These are phyloP conservation scores for Fraxinus excelsior DNA, from an alignment of 257 asterid genomes.

Conservation along the genomic window DNA sequence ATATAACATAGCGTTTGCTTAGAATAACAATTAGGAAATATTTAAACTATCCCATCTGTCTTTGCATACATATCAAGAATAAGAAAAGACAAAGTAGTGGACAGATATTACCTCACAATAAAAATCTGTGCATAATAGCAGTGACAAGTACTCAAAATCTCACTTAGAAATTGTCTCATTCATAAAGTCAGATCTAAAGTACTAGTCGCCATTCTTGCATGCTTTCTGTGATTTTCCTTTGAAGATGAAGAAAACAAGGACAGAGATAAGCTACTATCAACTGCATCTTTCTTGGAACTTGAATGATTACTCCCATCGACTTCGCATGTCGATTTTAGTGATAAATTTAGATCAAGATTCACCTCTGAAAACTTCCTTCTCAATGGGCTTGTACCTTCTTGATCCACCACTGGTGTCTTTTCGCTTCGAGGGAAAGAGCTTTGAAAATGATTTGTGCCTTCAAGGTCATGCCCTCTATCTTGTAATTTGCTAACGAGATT, in stretches of 20 bases:
- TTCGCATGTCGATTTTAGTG: constrained; percentile 41
- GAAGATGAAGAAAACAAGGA: constrained; percentile 59
- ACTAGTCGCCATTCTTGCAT: constrained; percentile 35
- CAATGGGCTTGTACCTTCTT: constrained; percentile 17
- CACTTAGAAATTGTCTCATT: constrained; percentile 71
- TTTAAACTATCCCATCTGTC: constrained; percentile 11
- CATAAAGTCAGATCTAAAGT: constrained; percentile 81
- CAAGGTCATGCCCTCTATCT: constrained; percentile 33
- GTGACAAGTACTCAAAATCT: constrained; percentile 66
- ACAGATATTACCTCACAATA: constrained; percentile 41
- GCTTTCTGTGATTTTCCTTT: constrained; percentile 33
- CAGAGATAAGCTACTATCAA: constrained; percentile 49
- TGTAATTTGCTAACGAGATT: constrained; percentile 15
- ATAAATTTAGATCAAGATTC: constrained; percentile 71
- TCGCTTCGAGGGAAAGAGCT: constrained; percentile 9
- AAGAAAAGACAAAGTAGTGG: constrained; percentile 31
- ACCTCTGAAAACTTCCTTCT: constrained; percentile 52
- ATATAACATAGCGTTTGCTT: neutral
- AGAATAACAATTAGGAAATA: constrained; percentile 19
- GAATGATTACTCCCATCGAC: constrained; percentile 19
- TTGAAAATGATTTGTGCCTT: constrained; percentile 8
- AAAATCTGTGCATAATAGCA: constrained; percentile 35
- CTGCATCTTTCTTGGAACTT: constrained; percentile 31
- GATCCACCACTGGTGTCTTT: neutral
- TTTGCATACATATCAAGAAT: constrained; percentile 44